Percentiles rank a stretch among this genome's conserved stretches.
These are phyloP conservation scores for Rhodotorula glutinis DNA, from an alignment of 1,284 basidiomycete genomes.

Conservation along the genomic window DNA sequence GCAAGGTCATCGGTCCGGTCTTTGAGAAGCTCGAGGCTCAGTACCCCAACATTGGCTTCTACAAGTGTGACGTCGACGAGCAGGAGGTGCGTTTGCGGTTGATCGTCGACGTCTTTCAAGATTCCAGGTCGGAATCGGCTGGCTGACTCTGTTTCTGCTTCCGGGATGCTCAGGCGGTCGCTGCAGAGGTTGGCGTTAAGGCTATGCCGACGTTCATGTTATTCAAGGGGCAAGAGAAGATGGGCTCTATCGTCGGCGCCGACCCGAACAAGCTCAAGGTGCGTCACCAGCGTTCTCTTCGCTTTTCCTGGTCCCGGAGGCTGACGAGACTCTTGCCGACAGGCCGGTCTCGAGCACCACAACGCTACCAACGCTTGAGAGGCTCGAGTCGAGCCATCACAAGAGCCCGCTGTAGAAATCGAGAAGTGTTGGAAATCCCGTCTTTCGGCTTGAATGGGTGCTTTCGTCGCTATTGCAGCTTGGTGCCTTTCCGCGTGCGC, in stretches of 20 bases:
- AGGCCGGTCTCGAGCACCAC: slow-evolving; percentile 31
- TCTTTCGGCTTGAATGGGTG: too few species aligned
- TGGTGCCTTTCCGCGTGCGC: too few species aligned
- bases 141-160: neutral
- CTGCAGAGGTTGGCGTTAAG: slow-evolving; percentile 66
- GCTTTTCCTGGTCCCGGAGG: slow-evolving; percentile 43
- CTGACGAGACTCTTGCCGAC: slow-evolving; percentile 49
- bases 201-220: slow-evolving; percentile 77
- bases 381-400: too few species aligned
- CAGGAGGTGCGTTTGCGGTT: slow-evolving; percentile 59
- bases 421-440: neutral
- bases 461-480: too few species aligned
- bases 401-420: neutral
- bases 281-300: slow-evolving; percentile 63
- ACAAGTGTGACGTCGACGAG: slow-evolving; percentile 77
- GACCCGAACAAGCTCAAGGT: slow-evolving; percentile 54
- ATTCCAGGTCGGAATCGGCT: neutral
- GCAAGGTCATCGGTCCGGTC: slow-evolving; percentile 72
- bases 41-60: slow-evolving; percentile 61
- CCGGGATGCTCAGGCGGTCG: slow-evolving; percentile 48
- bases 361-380: slow-evolving; percentile 5
- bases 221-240: slow-evolving; percentile 65
- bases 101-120: too few species aligned
- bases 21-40: slow-evolving; percentile 64
- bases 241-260: slow-evolving; percentile 64